phyloP scores from a whole-genome alignment of 129 eudicot genomes.

The Artemisia tridentata region DNA sequence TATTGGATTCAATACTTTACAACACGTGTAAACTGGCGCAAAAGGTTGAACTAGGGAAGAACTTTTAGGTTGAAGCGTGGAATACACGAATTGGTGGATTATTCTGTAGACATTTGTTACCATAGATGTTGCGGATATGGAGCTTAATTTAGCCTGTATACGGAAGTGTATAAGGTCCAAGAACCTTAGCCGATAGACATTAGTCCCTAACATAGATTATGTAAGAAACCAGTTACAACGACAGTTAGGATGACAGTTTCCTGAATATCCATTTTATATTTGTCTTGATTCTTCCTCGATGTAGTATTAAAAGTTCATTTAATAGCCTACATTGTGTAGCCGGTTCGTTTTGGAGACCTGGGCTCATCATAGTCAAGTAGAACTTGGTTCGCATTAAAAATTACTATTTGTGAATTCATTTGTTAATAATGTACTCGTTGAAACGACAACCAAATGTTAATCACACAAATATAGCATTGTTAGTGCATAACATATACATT shows the following conservation, averaged over 20 bases:
- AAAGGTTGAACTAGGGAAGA: conserved; percentile 85
- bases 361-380: no score
- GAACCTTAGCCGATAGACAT: conserved; percentile 16
- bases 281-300: background rate
- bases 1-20: conserved; percentile 78
- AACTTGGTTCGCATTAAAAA: no score
- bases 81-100: conserved; percentile 20
- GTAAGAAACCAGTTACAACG: conserved; percentile 9
- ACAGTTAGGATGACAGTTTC: conserved; percentile 6
- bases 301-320: background rate
- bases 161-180: conserved; percentile 22
- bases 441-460: background rate
- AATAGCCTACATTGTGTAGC: no score
- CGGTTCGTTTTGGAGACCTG: no score
- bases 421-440: background rate
- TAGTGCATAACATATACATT: background rate
- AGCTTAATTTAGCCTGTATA: conserved; percentile 21
- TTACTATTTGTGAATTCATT: no score
- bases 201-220: conserved; percentile 17
- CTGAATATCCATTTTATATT: conserved; percentile 1
- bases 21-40: conserved; percentile 59
- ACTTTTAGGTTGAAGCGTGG: conserved; percentile 37
- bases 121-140: conserved; percentile 21
- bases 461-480: background rate
- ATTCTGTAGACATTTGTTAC: conserved; percentile 8